These are phyloP conservation scores for Lactarius hatsudake DNA, from an alignment of 768 basidiomycete genomes.

Conservation along the genomic window DNA sequence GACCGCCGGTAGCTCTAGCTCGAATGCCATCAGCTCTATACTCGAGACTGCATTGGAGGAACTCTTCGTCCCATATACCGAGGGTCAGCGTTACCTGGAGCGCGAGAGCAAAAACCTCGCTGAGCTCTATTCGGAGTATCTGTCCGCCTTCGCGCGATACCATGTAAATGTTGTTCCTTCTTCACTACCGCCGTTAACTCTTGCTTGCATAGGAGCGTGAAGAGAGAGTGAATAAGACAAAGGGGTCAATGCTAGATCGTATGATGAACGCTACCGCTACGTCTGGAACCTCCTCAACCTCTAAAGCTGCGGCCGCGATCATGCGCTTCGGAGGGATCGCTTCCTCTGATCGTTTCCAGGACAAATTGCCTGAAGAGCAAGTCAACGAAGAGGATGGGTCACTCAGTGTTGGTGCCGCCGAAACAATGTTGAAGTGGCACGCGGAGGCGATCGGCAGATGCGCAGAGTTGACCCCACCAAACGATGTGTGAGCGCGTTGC, in stretches of 20 bases:
- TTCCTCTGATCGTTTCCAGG: conserved; percentile 44
- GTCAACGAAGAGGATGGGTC: conserved; percentile 79
- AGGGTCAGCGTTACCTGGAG: conserved; percentile 89
- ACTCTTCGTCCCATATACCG: conserved; percentile 90
- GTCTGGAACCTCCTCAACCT: conserved; percentile 56
- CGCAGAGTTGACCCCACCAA: conserved; percentile 78
- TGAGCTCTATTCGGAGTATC: conserved; percentile 69
- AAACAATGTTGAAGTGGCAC: conserved; percentile 95
- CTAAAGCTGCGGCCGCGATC: conserved; percentile 83
- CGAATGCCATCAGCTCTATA: conserved; percentile 69
- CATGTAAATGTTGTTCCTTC: conserved; percentile 57
- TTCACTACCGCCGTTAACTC: background rate
- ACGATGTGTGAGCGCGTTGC: conserved; percentile 70
- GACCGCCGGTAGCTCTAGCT: conserved; percentile 43
- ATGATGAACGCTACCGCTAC: conserved; percentile 79
- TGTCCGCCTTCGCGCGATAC: conserved; percentile 78
- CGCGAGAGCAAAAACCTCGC: conserved; percentile 82
- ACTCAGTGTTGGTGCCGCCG: conserved; percentile 71
- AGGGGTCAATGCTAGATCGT: conserved; percentile 81
- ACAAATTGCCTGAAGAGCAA: conserved; percentile 63
- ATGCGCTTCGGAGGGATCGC: conserved; percentile 88
- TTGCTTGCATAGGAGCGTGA: conserved; percentile 37
- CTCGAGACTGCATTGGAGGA: conserved; percentile 97
- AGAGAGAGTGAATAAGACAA: conserved; percentile 56
- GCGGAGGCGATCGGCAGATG: conserved; percentile 95